These are phyloP conservation scores for Penicillium riverlandense DNA, from an alignment of 495 filamentous ascomycete genomes.

Conservation along the genomic window DNA sequence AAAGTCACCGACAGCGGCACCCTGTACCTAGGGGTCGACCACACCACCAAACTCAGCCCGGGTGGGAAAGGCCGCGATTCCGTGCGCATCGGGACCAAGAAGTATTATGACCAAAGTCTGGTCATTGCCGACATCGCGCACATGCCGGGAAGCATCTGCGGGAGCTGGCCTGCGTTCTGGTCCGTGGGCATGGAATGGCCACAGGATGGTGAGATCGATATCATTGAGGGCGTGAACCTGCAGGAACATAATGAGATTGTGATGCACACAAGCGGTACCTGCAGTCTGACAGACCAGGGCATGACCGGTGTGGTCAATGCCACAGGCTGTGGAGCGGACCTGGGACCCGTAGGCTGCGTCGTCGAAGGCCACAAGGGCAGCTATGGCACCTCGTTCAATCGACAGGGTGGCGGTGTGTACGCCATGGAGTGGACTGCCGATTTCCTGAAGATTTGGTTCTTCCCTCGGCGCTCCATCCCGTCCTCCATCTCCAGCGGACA, in stretches of 20 bases:
- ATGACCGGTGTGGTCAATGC: slow-evolving; percentile 42
- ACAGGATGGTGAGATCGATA: slow-evolving; percentile 76
- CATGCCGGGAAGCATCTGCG: slow-evolving; percentile 66
- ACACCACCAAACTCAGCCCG: slow-evolving; percentile 24
- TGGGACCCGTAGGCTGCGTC: slow-evolving; percentile 41
- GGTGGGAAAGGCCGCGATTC: slow-evolving; percentile 53
- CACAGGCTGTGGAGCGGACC: slow-evolving; percentile 49
- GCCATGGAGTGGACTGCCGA: slow-evolving; percentile 66
- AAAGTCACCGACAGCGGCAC: slow-evolving; percentile 41
- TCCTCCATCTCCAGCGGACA: slow-evolving; percentile 45
- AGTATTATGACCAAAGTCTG: slow-evolving; percentile 59
- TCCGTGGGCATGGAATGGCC: slow-evolving; percentile 73
- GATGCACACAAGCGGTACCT: slow-evolving; percentile 66
- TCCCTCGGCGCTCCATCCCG: slow-evolving; percentile 56
- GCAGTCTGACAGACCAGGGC: slow-evolving; percentile 45
- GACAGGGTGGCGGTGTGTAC: slow-evolving; percentile 65
- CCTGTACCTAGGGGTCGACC: slow-evolving; percentile 48
- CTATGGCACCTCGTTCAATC: slow-evolving; percentile 70
- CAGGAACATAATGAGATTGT: slow-evolving; percentile 59
- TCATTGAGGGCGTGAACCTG: slow-evolving; percentile 79
- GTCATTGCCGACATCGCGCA: slow-evolving; percentile 70
- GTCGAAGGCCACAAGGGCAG: slow-evolving; percentile 44
- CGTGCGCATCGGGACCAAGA: slow-evolving; percentile 62
- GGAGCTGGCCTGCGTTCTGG: slow-evolving; percentile 75
- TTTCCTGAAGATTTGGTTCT: slow-evolving; percentile 72